Evolutionary conservation across 305 asterid genomes (phyloP).

Genomic region (Fraxinus angustifolia): DNA sequence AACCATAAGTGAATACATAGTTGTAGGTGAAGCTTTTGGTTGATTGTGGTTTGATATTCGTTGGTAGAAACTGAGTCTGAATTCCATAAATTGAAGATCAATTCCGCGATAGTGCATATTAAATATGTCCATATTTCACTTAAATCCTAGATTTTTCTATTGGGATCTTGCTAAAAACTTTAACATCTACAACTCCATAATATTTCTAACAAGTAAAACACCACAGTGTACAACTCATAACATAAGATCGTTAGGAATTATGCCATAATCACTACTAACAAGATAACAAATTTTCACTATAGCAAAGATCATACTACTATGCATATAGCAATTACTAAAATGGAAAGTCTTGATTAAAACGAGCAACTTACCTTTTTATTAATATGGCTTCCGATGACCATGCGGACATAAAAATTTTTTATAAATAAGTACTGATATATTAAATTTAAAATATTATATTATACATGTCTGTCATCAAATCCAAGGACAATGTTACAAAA

Average conservation of each 20-base stretch:
- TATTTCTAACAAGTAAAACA: not conserved
- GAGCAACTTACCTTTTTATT: slow-evolving; percentile 53
- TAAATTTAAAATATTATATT: too few species aligned
- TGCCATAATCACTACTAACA: not conserved
- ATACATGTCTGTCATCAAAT: not conserved
- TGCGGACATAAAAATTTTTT: slow-evolving; percentile 25
- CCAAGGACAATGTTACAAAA: not conserved
- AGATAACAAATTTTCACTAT: not conserved
- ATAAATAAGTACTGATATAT: too few species aligned
- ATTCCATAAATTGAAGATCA: not conserved
- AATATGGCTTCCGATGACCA: slow-evolving; percentile 65
- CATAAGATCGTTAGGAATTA: not conserved
- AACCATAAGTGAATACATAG: too few species aligned
- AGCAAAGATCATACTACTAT: not conserved
- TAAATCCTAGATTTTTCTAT: not conserved
- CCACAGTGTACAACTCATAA: not conserved
- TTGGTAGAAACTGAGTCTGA: not conserved
- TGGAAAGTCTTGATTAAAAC: not conserved
- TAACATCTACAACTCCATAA: not conserved
- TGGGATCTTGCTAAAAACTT: not conserved
- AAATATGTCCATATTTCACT: not conserved
- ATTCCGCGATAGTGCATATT: not conserved
- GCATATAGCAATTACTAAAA: not conserved
- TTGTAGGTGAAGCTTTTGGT: not conserved
- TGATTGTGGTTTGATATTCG: not conserved